Evolutionary conservation across 352 stramenopile genomes (phyloP), one percentile per base, ranked within the genome.

Genomic region (Vaucheria bursata): DNA sequence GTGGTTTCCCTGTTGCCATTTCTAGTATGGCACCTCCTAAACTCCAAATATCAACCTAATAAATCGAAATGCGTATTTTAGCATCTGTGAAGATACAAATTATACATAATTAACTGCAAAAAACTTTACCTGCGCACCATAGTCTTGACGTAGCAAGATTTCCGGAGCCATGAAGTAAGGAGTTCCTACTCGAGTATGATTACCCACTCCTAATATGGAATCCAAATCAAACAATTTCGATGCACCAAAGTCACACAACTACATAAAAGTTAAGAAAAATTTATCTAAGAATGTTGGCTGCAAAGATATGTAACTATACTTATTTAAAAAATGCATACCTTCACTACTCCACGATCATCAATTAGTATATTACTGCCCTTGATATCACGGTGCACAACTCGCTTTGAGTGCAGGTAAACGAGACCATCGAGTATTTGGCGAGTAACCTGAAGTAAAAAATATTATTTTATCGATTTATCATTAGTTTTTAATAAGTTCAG

Each of bases 281-380:
- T n/a, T n/a, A n/a, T n/a, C n/a, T n/a, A n/a, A n/a, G n/a, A n/a
- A n/a, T n/a, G n/a, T n/a, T n/a, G n/a, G n/a, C n/a, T n/a, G n/a
- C n/a, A n/a, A n/a, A n/a, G n/a, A n/a, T n/a, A n/a, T n/a, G n/a
- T n/a, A n/a, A n/a, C n/a, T n/a, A n/a, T n/a, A n/a, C n/a, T n/a
- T n/a, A n/a, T n/a, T n/a, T n/a, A n/a, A n/a, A n/a, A n/a, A n/a
- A n/a, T n/a, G n/a, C n/a, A 92, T 29, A 97, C 86, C 80, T 97
- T 98, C 33, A 97, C 92, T 25, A 91, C 85, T 37, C 94, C 94
- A 70, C 92, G 87, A 77, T 97, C 91, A 76, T 95, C 93, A 4
- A 98, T 91, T 33, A 98, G 86, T 70, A 98, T 91, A 74, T 98
- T 98, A 33, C 85, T 87, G 49, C 89, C 89, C 80, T 97, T 97